Conservation (phyloP, 2,329 filamentous ascomycete species). For the Pestalotiopsis fici region DNA sequence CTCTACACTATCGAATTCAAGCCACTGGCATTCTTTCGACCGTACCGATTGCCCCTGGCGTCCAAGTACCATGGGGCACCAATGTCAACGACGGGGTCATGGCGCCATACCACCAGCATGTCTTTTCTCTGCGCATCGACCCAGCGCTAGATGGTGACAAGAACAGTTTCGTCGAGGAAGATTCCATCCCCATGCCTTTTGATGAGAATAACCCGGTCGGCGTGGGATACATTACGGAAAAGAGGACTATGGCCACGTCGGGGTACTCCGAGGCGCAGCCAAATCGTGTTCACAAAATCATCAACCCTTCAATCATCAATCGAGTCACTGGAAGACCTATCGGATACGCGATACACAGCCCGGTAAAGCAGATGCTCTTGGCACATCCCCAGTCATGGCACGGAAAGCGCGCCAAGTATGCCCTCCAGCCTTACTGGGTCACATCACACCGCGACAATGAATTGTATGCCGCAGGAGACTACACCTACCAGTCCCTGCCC, state of each 20-base stretch:
- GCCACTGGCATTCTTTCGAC: conserved; percentile 71
- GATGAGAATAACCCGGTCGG: conserved; percentile 18
- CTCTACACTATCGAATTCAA: conserved; percentile 60
- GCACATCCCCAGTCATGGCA: conserved; percentile 45
- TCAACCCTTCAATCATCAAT: conserved; percentile 48
- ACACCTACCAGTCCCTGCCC: conserved; percentile 48
- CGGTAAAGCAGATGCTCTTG: conserved; percentile 46
- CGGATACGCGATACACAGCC: conserved; percentile 49
- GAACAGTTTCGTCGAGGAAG: conserved; percentile 28
- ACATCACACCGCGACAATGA: conserved; percentile 51
- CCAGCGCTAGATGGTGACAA: conserved; percentile 49
- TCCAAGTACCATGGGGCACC: conserved; percentile 57
- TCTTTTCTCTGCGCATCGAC: conserved; percentile 68
- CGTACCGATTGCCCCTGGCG: conserved; percentile 59
- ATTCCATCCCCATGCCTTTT: conserved; percentile 6
- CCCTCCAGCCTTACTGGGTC: conserved; percentile 48
- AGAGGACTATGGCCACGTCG: conserved; percentile 45
- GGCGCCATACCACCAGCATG: conserved; percentile 69
- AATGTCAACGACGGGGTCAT: conserved; percentile 63
- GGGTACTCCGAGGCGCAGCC: conserved; percentile 54
- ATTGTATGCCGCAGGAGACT: conserved; percentile 52
- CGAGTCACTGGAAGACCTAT: conserved; percentile 48
- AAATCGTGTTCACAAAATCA: conserved; percentile 51
- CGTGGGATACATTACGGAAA: conserved; percentile 39
- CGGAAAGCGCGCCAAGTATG: conserved; percentile 44